Evolutionary conservation across 1,139 yeast genomes (phyloP).

Genomic region (Yamadazyma triangularis): DNA sequence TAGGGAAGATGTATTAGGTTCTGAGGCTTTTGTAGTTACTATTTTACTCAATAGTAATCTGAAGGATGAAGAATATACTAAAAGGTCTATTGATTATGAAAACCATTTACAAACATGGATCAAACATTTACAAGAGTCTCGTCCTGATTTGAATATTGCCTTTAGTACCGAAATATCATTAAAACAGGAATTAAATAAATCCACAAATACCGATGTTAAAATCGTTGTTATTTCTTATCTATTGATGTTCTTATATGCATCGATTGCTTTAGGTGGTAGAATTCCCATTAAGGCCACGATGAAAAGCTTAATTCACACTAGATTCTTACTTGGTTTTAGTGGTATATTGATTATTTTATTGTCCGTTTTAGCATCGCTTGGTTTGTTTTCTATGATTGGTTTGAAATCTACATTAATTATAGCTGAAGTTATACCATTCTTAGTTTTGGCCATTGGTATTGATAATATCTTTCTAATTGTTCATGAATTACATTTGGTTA

Average conservation of each 20-base stretch:
- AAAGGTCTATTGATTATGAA: slow-evolving; percentile 62
- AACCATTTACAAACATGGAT: slow-evolving; percentile 52
- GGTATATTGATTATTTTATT: slow-evolving; percentile 78
- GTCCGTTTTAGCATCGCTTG: slow-evolving; percentile 79
- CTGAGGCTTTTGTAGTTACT: slow-evolving; percentile 75
- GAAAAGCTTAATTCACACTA: slow-evolving; percentile 47
- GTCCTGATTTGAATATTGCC: slow-evolving; percentile 56
- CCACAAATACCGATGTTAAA: slow-evolving; percentile 73
- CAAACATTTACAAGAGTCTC: slow-evolving; percentile 39
- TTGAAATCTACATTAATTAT: slow-evolving; percentile 84
- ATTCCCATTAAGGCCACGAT: slow-evolving; percentile 25
- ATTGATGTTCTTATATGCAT: slow-evolving; percentile 87
- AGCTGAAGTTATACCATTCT: slow-evolving; percentile 95
- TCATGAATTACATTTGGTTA: slow-evolving; percentile 64
- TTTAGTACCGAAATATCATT: slow-evolving; percentile 82
- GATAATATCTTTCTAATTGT: slow-evolving; percentile 87
- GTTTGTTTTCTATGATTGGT: slow-evolving; percentile 70
- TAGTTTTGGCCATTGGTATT: slow-evolving; percentile 89
- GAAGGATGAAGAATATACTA: slow-evolving; percentile 30
- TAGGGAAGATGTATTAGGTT: slow-evolving; percentile 45
- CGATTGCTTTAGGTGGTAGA: slow-evolving; percentile 71
- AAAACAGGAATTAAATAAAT: slow-evolving; percentile 76
- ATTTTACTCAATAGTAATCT: slow-evolving; percentile 47
- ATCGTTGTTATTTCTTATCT: slow-evolving; percentile 73
- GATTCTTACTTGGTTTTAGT: slow-evolving; percentile 71